These are phyloP conservation scores for Metarhizium album DNA, from an alignment of 2,329 filamentous ascomycete genomes.

Conservation along the genomic window DNA sequence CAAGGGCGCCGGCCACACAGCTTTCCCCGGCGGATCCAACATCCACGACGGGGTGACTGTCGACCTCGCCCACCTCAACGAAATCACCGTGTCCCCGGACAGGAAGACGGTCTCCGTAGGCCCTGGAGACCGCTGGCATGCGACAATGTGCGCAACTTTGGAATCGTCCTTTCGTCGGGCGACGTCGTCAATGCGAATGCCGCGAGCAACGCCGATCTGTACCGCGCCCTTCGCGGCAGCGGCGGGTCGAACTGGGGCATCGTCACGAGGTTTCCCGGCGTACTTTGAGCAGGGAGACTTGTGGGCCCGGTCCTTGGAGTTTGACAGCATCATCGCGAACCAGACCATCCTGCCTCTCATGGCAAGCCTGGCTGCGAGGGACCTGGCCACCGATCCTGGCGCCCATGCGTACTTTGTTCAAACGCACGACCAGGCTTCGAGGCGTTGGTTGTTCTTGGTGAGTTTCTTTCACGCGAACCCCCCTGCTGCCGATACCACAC, in stretches of 20 bases:
- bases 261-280: slow-evolving; percentile 11
- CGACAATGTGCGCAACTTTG: slow-evolving; percentile 52
- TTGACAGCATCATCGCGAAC: slow-evolving; percentile 6
- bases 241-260: slow-evolving; percentile 37
- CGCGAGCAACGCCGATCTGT: slow-evolving; percentile 38
- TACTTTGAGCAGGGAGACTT: slow-evolving; percentile 9
- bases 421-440: slow-evolving; percentile 2
- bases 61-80: slow-evolving; percentile 30
- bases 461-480: slow-evolving; percentile 10
- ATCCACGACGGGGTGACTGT: slow-evolving; percentile 29
- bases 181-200: slow-evolving; percentile 29
- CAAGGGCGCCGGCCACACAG: slow-evolving; percentile 24
- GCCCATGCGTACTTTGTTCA: slow-evolving; percentile 15
- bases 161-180: slow-evolving; percentile 33
- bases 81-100: slow-evolving; percentile 21
- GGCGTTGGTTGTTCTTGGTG: slow-evolving; percentile 7
- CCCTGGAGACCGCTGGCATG: slow-evolving; percentile 34
- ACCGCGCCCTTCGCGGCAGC: slow-evolving; percentile 45
- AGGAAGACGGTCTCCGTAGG: slow-evolving; percentile 28
- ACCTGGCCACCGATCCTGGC: slow-evolving; percentile 10
- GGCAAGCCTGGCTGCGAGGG: slow-evolving; percentile 7
- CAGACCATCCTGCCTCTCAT: slow-evolving; percentile 9
- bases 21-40: slow-evolving; percentile 33
- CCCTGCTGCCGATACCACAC: slow-evolving; percentile 5
- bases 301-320: slow-evolving; percentile 5